Base-by-base conservation (phyloP, 139 green algal species). In the Choricystis sp. region DNA sequence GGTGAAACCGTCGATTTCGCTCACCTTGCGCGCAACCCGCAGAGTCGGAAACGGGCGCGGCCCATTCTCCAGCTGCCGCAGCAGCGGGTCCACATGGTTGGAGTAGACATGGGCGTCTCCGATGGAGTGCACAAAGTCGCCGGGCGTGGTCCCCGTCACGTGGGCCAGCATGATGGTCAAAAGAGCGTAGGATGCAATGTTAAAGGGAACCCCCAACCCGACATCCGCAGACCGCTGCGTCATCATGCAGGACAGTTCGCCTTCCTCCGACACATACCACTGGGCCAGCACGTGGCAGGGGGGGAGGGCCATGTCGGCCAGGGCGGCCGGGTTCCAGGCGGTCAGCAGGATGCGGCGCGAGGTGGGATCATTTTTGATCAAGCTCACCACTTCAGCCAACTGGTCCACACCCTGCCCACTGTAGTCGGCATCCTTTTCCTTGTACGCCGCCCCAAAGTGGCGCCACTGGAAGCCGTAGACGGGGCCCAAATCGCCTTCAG, bases 401-500 rank as follows among this genome's bases (percentile, higher is more conserved):
- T 98, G 86, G 78, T 98, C 92, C 29, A 96, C 79, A 16, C 92
- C 92, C 78, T 96, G 70, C 26, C 86, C 86, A 19, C 58, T 79
- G 78, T 99, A 99, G 75, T 97, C 86, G n/a, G 86, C 77, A 67
- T 97, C 88, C 86, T 96, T 96, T 83, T 94, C 75, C 14, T 59
- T 80, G 79, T 99, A 99, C 60, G 86, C 66, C 1, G 93, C 94
- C 9, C 90, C 90, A 83, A 98, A 99, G 76, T 99, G 94, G 19
- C 94, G 80, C 94, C 94, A 99, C 82, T 99, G 94, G 76, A 99
- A 99, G 72, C 94, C 94, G 62, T 99, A 99, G 55, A 98, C 93
- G 0, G 94, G 93, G 2, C 94, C 94, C 57, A 99, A 76, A 71
- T 99, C 94, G 3, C 84, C 83, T 62, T 92, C 91, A 71, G 96